These are phyloP conservation scores for Ophiostoma perfectum DNA, from an alignment of 2,329 filamentous ascomycete genomes.

Conservation along the genomic window DNA sequence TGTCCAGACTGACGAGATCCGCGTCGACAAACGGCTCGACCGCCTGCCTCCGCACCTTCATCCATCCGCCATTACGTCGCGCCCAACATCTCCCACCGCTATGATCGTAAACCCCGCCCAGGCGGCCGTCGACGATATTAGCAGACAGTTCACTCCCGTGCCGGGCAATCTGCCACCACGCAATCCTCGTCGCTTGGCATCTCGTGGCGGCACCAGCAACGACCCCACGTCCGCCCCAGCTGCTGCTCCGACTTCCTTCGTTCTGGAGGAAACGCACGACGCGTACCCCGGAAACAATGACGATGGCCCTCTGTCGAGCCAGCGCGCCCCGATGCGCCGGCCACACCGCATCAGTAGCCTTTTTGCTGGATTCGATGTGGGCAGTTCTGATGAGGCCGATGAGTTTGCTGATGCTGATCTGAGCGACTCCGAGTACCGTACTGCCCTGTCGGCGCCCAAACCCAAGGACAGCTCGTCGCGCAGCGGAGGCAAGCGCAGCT, in stretches of 20 bases:
- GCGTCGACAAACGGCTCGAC: constrained; percentile 70
- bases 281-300: constrained; percentile 76
- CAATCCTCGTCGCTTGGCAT: constrained; percentile 53
- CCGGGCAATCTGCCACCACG: constrained; percentile 53
- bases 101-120: constrained; percentile 28
- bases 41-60: constrained; percentile 72
- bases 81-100: constrained; percentile 49
- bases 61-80: constrained; percentile 66
- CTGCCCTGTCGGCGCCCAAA: constrained; percentile 58
- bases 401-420: constrained; percentile 57
- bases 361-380: constrained; percentile 77
- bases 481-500: constrained; percentile 38
- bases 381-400: constrained; percentile 61
- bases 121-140: constrained; percentile 37
- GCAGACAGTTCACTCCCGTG: constrained; percentile 37
- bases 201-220: constrained; percentile 39
- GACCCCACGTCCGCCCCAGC: constrained; percentile 47
- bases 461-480: constrained; percentile 39
- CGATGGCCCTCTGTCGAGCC: constrained; percentile 62
- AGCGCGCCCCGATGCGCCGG: constrained; percentile 57
- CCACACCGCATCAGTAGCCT: constrained; percentile 75
- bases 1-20: constrained; percentile 86
- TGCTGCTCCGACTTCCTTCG: constrained; percentile 26
- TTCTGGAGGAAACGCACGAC: constrained; percentile 48
- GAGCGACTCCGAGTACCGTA: constrained; percentile 63